Base-by-base conservation (phyloP, 805 yeast genomes). In the Suhomyces sp. region DNA sequence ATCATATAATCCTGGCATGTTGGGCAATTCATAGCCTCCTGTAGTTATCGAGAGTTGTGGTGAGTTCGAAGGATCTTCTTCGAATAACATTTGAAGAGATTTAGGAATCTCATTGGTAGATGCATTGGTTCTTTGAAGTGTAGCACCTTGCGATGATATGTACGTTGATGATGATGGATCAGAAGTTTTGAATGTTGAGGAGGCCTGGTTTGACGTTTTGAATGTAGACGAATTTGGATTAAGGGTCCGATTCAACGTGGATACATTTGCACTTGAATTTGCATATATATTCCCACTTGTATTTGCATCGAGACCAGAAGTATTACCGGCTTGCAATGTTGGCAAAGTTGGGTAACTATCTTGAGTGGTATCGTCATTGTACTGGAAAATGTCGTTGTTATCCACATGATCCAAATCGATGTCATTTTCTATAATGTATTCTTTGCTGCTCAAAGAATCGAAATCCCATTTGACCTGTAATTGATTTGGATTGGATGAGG, bases 391-490 rank as follows among this genome's bases (percentile, higher is more conserved):
- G 51, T 68, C 52, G 5, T 15, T 25, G n/a, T n/a, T n/a, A 46
- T 56, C 62, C 6, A 52, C 63, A 10, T 51, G 44, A 15, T 56
- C 54, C 30, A 56, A 46, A 40, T 76, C 71, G 28, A 82, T 78
- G 35, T 81, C 85, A 54, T 82, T 81, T 33, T 82, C 88, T 31
- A 83, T 58, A 21, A 84, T 79, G 53, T 83, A 84, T 43, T 84
- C 91, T 21, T 78, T 72, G 26, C 83, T 75, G 51, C 83, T 81
- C 36, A 86, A 61, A 0, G 93, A 83, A 56, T 88, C 95, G 51
- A 88, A 88, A 60, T 88, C 96, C 96, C 96, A 88, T 54, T 83
- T 81, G 15, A 83, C 78, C 43, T 66, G 72, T 19, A 68, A 52
- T 19, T 53, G 58, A 17, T 31, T 22, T 15, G 31, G 21, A 13